Evolutionary conservation across 2,329 filamentous ascomycete genomes (phyloP).

Genomic region (Apiospora arundinis): DNA sequence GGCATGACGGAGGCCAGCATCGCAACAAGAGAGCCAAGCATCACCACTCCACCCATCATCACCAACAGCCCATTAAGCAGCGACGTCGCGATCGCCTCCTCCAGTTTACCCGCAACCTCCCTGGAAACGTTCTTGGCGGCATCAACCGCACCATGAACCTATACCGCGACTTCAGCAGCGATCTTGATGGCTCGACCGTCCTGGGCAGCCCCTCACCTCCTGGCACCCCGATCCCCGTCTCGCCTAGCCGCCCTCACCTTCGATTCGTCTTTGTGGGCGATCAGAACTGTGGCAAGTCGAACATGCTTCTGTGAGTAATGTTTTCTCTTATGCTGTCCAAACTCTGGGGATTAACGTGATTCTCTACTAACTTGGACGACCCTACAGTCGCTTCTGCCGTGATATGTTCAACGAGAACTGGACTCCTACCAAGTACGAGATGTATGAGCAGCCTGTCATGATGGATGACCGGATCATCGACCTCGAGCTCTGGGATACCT

Average conservation of each 20-base stretch:
- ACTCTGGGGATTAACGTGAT: no score
- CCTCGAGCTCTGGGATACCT: slow-evolving; percentile 41
- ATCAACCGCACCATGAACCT: slow-evolving; percentile 29
- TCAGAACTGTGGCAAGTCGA: slow-evolving; percentile 38
- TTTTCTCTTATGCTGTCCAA: background rate
- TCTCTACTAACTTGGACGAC: background rate
- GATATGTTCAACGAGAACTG: slow-evolving; percentile 34
- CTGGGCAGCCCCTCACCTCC: slow-evolving; percentile 26
- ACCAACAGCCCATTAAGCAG: slow-evolving; percentile 20
- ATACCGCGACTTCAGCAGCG: slow-evolving; percentile 9
- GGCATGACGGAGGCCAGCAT: slow-evolving; percentile 28
- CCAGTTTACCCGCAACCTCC: slow-evolving; percentile 27
- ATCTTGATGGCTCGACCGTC: slow-evolving; percentile 22
- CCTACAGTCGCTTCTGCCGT: slow-evolving; percentile 37
- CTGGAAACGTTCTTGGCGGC: slow-evolving; percentile 32
- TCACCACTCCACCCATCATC: slow-evolving; percentile 19
- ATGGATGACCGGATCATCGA: slow-evolving; percentile 36
- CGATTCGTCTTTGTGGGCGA: slow-evolving; percentile 41
- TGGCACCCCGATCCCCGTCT: slow-evolving; percentile 29
- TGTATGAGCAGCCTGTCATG: slow-evolving; percentile 34
- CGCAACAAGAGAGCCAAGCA: slow-evolving; percentile 33
- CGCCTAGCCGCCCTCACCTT: slow-evolving; percentile 34
- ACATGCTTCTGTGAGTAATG: slow-evolving; percentile 35
- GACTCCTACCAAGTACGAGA: slow-evolving; percentile 37
- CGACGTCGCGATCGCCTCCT: slow-evolving; percentile 28